Evolutionary conservation across 805 yeast genomes (phyloP).

Genomic region (Candida montana): DNA sequence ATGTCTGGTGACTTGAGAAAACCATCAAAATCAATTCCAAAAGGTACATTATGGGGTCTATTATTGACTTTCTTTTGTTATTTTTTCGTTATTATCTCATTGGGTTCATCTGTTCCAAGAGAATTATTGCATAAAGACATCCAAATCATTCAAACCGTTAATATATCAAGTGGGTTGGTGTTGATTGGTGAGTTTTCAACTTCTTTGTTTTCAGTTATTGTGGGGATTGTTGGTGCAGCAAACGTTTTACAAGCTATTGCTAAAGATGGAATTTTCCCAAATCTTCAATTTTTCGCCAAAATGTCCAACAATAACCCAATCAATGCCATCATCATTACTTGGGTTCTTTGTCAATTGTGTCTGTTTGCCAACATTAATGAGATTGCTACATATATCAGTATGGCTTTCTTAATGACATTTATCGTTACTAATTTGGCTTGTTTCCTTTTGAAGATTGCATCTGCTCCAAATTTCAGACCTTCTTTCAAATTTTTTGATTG

Average conservation of each 20-base stretch:
- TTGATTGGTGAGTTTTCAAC: constrained; percentile 90
- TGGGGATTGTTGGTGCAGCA: constrained; percentile 96
- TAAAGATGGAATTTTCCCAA: constrained; percentile 83
- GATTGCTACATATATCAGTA: constrained; percentile 91
- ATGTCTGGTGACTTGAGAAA: constrained; percentile 91
- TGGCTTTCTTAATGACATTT: constrained; percentile 96
- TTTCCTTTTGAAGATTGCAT: constrained; percentile 75
- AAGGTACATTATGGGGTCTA: constrained; percentile 88
- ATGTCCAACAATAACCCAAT: constrained; percentile 54
- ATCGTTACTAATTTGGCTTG: constrained; percentile 93
- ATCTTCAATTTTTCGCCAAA: constrained; percentile 52
- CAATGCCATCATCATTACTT: constrained; percentile 65
- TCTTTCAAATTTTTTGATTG: constrained; percentile 84
- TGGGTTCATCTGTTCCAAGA: constrained; percentile 80
- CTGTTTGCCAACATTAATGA: constrained; percentile 87
- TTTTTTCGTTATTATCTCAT: constrained; percentile 69
- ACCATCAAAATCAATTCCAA: constrained; percentile 88
- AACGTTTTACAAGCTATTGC: constrained; percentile 88
- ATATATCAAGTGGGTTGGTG: constrained; percentile 59
- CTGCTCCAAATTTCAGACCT: constrained; percentile 98
- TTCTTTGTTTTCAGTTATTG: constrained; percentile 85
- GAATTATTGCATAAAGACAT: constrained; percentile 71
- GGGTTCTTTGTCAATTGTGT: constrained; percentile 79
- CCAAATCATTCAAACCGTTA: constrained; percentile 80
- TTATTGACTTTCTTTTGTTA: constrained; percentile 73